Conservation (phyloP, 2,329 filamentous ascomycete genomes). For the Nothophoma quercina region DNA sequence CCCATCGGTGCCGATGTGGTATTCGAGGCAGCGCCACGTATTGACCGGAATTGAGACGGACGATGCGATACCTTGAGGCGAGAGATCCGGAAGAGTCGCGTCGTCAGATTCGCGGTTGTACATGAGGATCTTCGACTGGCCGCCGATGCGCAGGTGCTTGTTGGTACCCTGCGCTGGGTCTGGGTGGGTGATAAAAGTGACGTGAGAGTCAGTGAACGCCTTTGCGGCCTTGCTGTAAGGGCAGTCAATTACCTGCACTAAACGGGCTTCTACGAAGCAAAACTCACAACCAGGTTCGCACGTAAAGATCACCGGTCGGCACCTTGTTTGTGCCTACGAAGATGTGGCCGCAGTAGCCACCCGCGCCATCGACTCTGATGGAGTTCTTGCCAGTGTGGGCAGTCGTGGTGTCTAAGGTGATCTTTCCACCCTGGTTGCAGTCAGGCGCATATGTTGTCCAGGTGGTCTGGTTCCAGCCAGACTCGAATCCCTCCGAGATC, state of each 20-base stretch:
- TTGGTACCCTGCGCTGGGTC: slow-evolving; percentile 63
- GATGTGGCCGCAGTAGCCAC: slow-evolving; percentile 63
- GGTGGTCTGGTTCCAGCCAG: slow-evolving; percentile 63
- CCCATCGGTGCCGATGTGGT: slow-evolving; percentile 65
- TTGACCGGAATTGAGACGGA: slow-evolving; percentile 61
- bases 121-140: slow-evolving; percentile 68
- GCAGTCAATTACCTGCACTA: slow-evolving; percentile 4
- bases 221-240: slow-evolving; percentile 61
- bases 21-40: slow-evolving; percentile 67
- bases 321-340: slow-evolving; percentile 67
- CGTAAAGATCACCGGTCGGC: slow-evolving; percentile 65
- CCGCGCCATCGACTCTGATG: slow-evolving; percentile 75
- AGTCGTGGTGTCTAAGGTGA: slow-evolving; percentile 64
- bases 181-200: slow-evolving; percentile 70
- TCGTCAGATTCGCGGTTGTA: slow-evolving; percentile 71
- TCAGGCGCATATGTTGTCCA: slow-evolving; percentile 68
- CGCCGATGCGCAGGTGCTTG: slow-evolving; percentile 69
- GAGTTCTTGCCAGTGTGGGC: slow-evolving; percentile 69
- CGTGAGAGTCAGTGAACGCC: slow-evolving; percentile 65
- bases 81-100: slow-evolving; percentile 68
- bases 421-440: slow-evolving; percentile 66
- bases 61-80: slow-evolving; percentile 64
- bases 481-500: slow-evolving; percentile 65
- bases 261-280: not conserved
- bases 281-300: slow-evolving; percentile 64